These are phyloP conservation scores for Hibiscus tridactylites DNA, from an alignment of 345 rosid genomes.

Conservation along the genomic window DNA sequence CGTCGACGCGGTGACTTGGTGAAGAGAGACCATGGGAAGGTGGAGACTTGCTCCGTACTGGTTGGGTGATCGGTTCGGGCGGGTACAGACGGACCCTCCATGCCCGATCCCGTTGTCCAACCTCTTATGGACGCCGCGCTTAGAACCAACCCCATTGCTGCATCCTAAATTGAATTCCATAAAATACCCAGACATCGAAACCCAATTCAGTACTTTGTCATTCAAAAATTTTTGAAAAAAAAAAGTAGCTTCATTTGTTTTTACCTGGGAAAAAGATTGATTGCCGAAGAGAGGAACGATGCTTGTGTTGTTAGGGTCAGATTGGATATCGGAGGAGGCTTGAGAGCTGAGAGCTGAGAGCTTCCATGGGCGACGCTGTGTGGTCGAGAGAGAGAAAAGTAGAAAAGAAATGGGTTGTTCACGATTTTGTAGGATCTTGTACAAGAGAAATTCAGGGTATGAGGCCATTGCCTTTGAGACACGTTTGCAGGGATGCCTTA, in stretches of 20 bases:
- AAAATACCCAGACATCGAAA: not conserved
- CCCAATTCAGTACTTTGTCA: no score
- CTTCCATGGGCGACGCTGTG: slow-evolving; percentile 38
- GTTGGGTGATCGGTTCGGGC: slow-evolving; percentile 40
- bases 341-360: slow-evolving; percentile 53
- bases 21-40: slow-evolving; percentile 92
- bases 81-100: slow-evolving; percentile 17
- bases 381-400: not conserved
- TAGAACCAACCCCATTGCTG: slow-evolving; percentile 58
- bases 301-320: slow-evolving; percentile 29
- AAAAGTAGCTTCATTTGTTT: not conserved
- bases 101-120: no score
- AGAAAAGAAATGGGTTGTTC: not conserved
- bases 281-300: slow-evolving; percentile 26
- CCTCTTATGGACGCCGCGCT: no score
- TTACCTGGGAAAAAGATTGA: slow-evolving; percentile 51
- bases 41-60: slow-evolving; percentile 48
- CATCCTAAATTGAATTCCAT: slow-evolving; percentile 37
- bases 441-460: not conserved
- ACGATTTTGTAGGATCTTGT: not conserved
- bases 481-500: not conserved
- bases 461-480: not conserved
- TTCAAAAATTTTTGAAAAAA: not conserved
- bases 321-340: slow-evolving; percentile 45
- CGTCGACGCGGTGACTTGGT: slow-evolving; percentile 85